These are phyloP conservation scores for Berkeleyomyces basicola DNA, from an alignment of 2,329 filamentous ascomycete genomes.

Conservation along the genomic window DNA sequence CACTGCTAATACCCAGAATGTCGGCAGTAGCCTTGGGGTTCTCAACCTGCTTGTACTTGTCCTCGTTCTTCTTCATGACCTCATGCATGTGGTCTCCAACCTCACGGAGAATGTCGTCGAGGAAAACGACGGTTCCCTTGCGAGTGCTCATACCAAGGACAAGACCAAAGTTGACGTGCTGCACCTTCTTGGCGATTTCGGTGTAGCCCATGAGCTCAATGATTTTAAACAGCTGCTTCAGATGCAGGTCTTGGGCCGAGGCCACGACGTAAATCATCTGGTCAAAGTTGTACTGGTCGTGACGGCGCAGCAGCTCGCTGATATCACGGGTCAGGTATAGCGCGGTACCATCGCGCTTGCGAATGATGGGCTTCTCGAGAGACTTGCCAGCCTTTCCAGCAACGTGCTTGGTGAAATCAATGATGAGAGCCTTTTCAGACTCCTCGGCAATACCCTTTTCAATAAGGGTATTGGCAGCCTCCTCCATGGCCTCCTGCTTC, in stretches of 20 bases:
- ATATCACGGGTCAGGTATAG: conserved; percentile 68
- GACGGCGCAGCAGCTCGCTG: conserved; percentile 51
- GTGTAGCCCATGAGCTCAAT: conserved; percentile 53
- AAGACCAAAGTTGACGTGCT: conserved; percentile 62
- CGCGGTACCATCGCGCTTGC: conserved; percentile 58
- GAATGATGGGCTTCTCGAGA: conserved; percentile 52
- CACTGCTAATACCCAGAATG: conserved; percentile 76
- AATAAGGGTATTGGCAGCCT: conserved; percentile 42
- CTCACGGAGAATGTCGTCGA: conserved; percentile 56
- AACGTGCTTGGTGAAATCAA: conserved; percentile 55
- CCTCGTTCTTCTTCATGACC: conserved; percentile 78
- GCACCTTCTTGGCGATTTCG: conserved; percentile 49
- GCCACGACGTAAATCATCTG: conserved; percentile 70
- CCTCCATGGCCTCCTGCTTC: conserved; percentile 46
- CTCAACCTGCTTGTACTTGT: conserved; percentile 80
- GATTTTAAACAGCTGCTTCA: conserved; percentile 62
- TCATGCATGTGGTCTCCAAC: conserved; percentile 95
- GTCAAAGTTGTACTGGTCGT: conserved; percentile 50
- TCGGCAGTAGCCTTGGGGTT: conserved; percentile 71
- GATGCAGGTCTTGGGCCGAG: conserved; percentile 53
- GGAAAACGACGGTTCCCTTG: conserved; percentile 59
- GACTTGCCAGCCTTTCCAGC: conserved; percentile 50
- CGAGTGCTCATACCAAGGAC: conserved; percentile 55
- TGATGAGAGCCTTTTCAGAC: conserved; percentile 53
- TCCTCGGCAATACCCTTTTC: conserved; percentile 50